phyloP scores from a whole-genome alignment of 805 yeast species.

The Candida saitoana region DNA sequence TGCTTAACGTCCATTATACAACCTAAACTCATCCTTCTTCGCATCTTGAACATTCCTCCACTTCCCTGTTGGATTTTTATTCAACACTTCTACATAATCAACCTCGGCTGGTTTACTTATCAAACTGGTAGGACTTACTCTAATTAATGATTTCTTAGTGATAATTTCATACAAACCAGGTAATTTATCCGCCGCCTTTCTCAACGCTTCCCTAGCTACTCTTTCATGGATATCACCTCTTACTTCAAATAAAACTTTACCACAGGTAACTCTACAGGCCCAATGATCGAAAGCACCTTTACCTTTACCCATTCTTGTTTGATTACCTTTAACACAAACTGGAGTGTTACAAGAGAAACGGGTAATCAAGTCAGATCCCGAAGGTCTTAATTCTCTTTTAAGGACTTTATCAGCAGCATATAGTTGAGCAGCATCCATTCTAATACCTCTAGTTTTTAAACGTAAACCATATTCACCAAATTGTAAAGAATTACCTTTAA shows the following conservation, averaged over 20 bases:
- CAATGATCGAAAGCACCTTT: slow-evolving; percentile 97
- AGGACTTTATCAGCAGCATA: slow-evolving; percentile 87
- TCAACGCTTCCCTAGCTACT: slow-evolving; percentile 83
- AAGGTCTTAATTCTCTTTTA: slow-evolving; percentile 77
- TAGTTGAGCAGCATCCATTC: slow-evolving; percentile 83
- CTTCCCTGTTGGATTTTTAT: slow-evolving; percentile 61
- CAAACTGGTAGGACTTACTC: slow-evolving; percentile 65
- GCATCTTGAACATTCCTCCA: slow-evolving; percentile 52
- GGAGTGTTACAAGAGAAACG: slow-evolving; percentile 82
- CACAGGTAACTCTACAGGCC: slow-evolving; percentile 95
- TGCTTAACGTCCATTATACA: slow-evolving; percentile 59
- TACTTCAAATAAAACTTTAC: slow-evolving; percentile 86
- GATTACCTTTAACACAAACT: slow-evolving; percentile 94
- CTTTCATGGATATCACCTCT: slow-evolving; percentile 78
- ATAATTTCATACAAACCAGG: slow-evolving; percentile 92
- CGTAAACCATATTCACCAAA: slow-evolving; percentile 86
- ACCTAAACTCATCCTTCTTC: slow-evolving; percentile 43
- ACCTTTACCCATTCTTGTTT: slow-evolving; percentile 99
- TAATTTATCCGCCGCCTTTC: slow-evolving; percentile 85
- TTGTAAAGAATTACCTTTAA: slow-evolving; percentile 76
- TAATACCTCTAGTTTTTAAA: slow-evolving; percentile 79
- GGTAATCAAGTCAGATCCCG: slow-evolving; percentile 71
- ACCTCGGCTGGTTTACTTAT: slow-evolving; percentile 43
- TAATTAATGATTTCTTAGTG: slow-evolving; percentile 55
- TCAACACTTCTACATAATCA: slow-evolving; percentile 53